phyloP scores from a whole-genome alignment of 345 rosid species.

The Murraya paniculata region DNA sequence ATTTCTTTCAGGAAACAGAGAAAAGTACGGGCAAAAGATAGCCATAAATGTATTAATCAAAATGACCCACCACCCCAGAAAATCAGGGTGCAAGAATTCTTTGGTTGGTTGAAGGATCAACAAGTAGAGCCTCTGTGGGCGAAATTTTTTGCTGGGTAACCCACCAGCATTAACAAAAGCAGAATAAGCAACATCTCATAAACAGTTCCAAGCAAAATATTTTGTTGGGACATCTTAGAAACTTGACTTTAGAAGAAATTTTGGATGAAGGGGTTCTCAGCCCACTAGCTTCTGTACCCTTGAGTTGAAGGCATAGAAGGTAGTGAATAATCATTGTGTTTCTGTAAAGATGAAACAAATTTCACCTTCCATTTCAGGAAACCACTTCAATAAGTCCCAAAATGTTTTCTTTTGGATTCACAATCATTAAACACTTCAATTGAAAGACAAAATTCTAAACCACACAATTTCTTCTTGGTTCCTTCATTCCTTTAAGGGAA shows the following conservation, averaged over 20 bases:
- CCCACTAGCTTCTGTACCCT: slow-evolving; percentile 44
- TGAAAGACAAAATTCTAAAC: neutral
- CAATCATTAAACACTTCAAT: slow-evolving; percentile 3
- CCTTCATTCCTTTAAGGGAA: slow-evolving; percentile 11
- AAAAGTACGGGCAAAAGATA: slow-evolving; percentile 16
- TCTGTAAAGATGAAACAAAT: slow-evolving; percentile 26
- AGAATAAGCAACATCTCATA: slow-evolving; percentile 19
- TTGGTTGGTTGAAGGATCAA: slow-evolving; percentile 12
- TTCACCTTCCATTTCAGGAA: slow-evolving; percentile 31
- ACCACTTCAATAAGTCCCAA: slow-evolving; percentile 14
- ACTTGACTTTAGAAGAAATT: slow-evolving; percentile 23
- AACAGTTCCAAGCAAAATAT: slow-evolving; percentile 19
- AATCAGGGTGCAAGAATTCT: slow-evolving; percentile 22
- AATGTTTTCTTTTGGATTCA: slow-evolving; percentile 1
- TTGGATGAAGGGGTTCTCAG: slow-evolving; percentile 6
- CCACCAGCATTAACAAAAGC: slow-evolving; percentile 28
- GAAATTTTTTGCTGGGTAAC: slow-evolving; percentile 32
- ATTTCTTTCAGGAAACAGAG: neutral
- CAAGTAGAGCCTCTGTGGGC: slow-evolving; percentile 28
- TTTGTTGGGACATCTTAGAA: slow-evolving; percentile 19
- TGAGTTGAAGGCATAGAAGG: slow-evolving; percentile 20
- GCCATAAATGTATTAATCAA: slow-evolving; percentile 17
- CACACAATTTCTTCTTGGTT: slow-evolving; percentile 20
- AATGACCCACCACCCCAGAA: slow-evolving; percentile 42
- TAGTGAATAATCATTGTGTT: slow-evolving; percentile 38